Base-by-base conservation (phyloP, 139 green algal genomes). In the Deuterostichococcus epilithicus region DNA sequence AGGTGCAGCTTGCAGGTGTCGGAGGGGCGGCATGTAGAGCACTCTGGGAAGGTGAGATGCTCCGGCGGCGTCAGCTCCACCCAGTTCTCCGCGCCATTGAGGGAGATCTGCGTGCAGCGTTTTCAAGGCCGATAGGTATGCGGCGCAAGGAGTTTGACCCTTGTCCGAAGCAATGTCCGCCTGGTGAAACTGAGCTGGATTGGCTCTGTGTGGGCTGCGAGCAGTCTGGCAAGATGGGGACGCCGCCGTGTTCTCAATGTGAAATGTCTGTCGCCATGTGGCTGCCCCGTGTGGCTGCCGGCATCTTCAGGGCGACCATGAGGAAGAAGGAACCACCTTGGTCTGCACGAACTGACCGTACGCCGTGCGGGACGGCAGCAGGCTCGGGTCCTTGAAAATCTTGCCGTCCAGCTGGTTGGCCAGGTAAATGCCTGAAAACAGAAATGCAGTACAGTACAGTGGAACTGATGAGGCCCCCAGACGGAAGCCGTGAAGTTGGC, bases 41-140 rank as follows among this genome's bases (percentile, higher is more conserved):
- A 63, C 52, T 63, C 52, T 25, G 52, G 52, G 52, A n/a, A 63
- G 13, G 52, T 63, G 13, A 28, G 84, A 13, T 38, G 37, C n/a
- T 74, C 38, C 0, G 82, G 87, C 59, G 70, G 78, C 22, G 76
- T 76, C 33, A 92, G 78, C n/a, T 83, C 85, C 75, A 93, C 84
- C 79, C 97, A 89, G 76, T 95, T 86, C 69, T 71, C 89, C 28
- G 91, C 94, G 5, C 88, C 88, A 80, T 97, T 97, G 86, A 91
- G 93, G 0, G 91, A 91, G 38, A 97, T 88, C 74, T 86, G 75
- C 1, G 89, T 92, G 35, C 63, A 65, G 59, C 77, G n/a, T n/a
- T n/a, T n/a, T n/a, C n/a, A n/a, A n/a, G n/a, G n/a, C n/a, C n/a
- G n/a, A n/a, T n/a, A n/a, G n/a, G n/a, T n/a, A n/a, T n/a, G n/a